Conservation (phyloP, 208 protist species). For the Leishmania amazonensis region DNA sequence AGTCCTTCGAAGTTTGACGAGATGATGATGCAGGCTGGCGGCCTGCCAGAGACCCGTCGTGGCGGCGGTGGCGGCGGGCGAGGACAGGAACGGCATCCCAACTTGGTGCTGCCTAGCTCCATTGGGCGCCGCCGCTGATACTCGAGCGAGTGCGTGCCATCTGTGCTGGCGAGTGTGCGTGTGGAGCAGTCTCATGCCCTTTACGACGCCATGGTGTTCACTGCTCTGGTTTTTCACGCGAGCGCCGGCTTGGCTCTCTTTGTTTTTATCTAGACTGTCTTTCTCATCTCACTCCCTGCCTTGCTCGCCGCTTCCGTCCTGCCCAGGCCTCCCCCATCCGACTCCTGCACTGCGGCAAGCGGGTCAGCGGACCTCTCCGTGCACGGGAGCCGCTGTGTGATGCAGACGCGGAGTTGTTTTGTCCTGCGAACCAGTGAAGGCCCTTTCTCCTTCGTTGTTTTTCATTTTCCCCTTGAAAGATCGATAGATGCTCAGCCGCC, state of each 20-base stretch:
- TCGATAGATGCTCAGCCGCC: neutral
- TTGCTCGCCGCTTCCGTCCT: neutral
- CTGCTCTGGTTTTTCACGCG: neutral
- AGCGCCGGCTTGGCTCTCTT: neutral
- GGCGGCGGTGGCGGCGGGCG: slow-evolving; percentile 33
- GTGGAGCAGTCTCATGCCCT: neutral
- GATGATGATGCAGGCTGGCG: slow-evolving; percentile 84
- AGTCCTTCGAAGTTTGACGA: slow-evolving; percentile 90
- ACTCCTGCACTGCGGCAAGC: neutral
- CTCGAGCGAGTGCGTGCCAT: neutral
- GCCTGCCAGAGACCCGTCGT: slow-evolving; percentile 42
- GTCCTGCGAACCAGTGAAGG: neutral
- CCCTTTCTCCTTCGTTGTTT: neutral
- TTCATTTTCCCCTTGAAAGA: neutral
- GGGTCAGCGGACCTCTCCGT: neutral
- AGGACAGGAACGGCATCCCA: slow-evolving; percentile 46
- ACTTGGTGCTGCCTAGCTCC: slow-evolving; percentile 66
- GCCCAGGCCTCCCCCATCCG: neutral
- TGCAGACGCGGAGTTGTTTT: neutral
- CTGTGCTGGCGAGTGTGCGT: neutral
- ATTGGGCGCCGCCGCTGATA: slow-evolving; percentile 65
- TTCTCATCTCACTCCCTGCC: neutral
- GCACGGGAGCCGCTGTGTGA: neutral
- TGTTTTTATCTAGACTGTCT: neutral
- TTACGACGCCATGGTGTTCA: neutral